phyloP scores from a whole-genome alignment of 768 basidiomycete genomes.

The Lactarius psammicola region DNA sequence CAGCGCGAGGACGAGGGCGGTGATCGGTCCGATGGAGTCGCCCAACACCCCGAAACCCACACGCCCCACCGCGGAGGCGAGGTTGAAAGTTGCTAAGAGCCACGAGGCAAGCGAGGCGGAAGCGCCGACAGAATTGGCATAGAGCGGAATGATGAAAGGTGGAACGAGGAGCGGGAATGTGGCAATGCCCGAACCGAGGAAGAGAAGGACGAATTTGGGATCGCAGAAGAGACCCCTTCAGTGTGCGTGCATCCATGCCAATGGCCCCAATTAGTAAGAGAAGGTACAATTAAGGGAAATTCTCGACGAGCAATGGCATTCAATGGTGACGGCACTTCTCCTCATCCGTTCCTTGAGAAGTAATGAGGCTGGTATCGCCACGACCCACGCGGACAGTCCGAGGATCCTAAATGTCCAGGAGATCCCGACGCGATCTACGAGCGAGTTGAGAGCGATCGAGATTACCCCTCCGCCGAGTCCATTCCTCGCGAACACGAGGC shows the following conservation, averaged over 20 bases:
- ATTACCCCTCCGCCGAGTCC: slow-evolving; percentile 38
- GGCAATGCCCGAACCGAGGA: slow-evolving; percentile 36
- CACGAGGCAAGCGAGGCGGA: slow-evolving; percentile 31
- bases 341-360: slow-evolving; percentile 32
- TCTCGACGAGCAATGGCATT: slow-evolving; percentile 30
- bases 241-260: not conserved
- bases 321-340: slow-evolving; percentile 29
- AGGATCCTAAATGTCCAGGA: slow-evolving; percentile 38
- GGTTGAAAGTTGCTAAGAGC: slow-evolving; percentile 39
- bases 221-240: slow-evolving; percentile 36
- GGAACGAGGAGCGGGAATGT: slow-evolving; percentile 41
- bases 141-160: slow-evolving; percentile 40
- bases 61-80: slow-evolving; percentile 38
- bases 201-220: slow-evolving; percentile 33
- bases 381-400: slow-evolving; percentile 33
- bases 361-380: slow-evolving; percentile 34
- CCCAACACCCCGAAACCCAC: slow-evolving; percentile 34
- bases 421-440: slow-evolving; percentile 34
- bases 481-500: slow-evolving; percentile 36
- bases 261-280: not conserved
- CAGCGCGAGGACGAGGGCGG: slow-evolving; percentile 33
- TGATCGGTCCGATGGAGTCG: slow-evolving; percentile 36
- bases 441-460: slow-evolving; percentile 34
- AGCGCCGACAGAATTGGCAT: slow-evolving; percentile 35
- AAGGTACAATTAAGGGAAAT: not conserved